Conservation (phyloP, 768 basidiomycete genomes). For the Hericium erinaceus region DNA sequence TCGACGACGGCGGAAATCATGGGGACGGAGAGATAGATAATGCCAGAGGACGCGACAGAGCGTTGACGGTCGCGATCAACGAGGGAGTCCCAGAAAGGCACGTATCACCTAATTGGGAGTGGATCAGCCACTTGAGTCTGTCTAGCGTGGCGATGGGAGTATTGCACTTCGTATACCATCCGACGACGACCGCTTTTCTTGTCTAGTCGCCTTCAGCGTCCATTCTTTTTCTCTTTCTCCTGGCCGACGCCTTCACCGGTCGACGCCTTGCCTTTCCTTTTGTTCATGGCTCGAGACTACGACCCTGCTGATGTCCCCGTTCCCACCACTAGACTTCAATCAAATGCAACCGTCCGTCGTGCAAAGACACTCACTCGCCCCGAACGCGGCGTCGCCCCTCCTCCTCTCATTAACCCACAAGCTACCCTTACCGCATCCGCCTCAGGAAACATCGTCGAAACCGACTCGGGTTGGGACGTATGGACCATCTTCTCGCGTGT, state of each 20-base stretch:
- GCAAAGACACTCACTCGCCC: constrained; percentile 96
- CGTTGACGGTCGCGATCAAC: not conserved
- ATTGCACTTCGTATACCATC: too few species aligned
- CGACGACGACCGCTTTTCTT: not conserved
- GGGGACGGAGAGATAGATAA: not conserved
- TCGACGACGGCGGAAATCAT: not conserved
- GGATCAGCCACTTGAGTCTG: not conserved
- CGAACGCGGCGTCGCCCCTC: constrained; percentile 88
- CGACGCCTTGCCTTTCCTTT: constrained; percentile 8
- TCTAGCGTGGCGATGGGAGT: too few species aligned
- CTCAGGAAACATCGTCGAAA: constrained; percentile 25
- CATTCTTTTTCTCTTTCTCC: constrained; percentile 1
- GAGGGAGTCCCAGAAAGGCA: not conserved
- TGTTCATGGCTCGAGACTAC: constrained; percentile 7
- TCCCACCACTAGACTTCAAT: constrained; percentile 15
- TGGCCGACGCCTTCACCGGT: constrained; percentile 11
- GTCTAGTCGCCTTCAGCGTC: not conserved
- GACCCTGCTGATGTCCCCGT: constrained; percentile 11
- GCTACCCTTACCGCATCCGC: constrained; percentile 30
- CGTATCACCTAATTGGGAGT: not conserved
- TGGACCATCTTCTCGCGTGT: constrained; percentile 79
- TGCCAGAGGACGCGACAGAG: not conserved
- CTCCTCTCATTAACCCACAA: constrained; percentile 87
- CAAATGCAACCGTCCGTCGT: constrained; percentile 58
- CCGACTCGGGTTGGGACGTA: constrained; percentile 38